A percentile compares a stretch with the other conserved stretches of the same genome.
phyloP scores from a whole-genome alignment of 176 grass and related monocot genomes.

The Bothriochloa decipiens region DNA sequence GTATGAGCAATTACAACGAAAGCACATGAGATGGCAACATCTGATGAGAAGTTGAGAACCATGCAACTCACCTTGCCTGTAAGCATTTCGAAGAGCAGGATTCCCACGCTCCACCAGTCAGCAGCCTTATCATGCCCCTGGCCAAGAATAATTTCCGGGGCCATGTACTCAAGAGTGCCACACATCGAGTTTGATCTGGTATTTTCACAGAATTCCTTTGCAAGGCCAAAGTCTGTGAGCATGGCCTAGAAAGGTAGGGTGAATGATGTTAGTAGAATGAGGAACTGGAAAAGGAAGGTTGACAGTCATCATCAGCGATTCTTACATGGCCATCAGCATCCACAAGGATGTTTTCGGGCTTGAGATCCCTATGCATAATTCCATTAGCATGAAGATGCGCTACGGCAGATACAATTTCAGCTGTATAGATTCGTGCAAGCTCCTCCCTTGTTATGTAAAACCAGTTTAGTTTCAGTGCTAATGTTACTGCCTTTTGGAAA shows the following conservation, averaged over 20 bases:
- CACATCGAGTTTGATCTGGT: constrained; percentile 96
- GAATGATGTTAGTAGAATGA: neutral
- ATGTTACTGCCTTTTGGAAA: neutral
- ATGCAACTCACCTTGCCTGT: constrained; percentile 73
- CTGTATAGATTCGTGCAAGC: constrained; percentile 83
- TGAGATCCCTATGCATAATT: constrained; percentile 98
- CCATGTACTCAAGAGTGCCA: constrained; percentile 94
- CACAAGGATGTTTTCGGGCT: constrained; percentile 94
- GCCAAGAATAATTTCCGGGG: constrained; percentile 88
- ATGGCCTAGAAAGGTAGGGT: constrained; percentile 55
- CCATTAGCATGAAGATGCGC: constrained; percentile 87
- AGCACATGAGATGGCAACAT: neutral
- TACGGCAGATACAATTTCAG: constrained; percentile 94
- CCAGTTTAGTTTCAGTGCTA: neutral
- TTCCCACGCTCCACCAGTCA: constrained; percentile 98
- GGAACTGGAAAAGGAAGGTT: neutral
- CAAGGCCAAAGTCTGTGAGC: constrained; percentile 95
- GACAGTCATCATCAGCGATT: neutral
- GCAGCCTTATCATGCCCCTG: constrained; percentile 94
- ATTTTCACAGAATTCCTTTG: constrained; percentile 86
- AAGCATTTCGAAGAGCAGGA: constrained; percentile 98
- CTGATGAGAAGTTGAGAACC: constrained; percentile 2
- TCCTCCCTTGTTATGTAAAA: constrained; percentile 80
- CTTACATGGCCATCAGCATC: constrained; percentile 94
- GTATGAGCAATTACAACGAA: neutral